Conservation (phyloP, 2,329 filamentous ascomycete genomes). For the Penicillium sp. region DNA sequence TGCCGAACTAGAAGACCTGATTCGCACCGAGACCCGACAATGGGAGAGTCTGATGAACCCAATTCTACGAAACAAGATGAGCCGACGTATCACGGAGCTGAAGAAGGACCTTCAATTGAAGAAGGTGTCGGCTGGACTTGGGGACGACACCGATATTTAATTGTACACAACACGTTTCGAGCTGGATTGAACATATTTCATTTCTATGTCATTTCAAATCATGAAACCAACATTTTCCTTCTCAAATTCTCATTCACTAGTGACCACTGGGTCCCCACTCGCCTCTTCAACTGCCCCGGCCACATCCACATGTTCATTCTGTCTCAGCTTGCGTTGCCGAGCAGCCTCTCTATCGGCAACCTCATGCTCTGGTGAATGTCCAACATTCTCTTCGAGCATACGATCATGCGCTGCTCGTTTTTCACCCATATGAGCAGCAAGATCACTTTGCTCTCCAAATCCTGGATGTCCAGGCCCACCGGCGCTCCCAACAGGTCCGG, state of each 20-base stretch:
- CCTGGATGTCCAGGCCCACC: slow-evolving; percentile 29
- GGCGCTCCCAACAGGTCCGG: slow-evolving; percentile 33
- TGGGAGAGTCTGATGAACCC: slow-evolving; percentile 43
- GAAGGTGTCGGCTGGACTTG: slow-evolving; percentile 43
- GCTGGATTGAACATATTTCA: background rate
- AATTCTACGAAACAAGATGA: slow-evolving; percentile 45
- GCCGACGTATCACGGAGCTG: slow-evolving; percentile 44
- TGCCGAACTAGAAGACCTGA: slow-evolving; percentile 42
- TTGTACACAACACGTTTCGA: slow-evolving; percentile 1
- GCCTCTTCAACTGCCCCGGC: slow-evolving; percentile 26
- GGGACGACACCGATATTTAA: slow-evolving; percentile 33
- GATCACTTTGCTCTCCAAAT: slow-evolving; percentile 33
- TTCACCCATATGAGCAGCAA: slow-evolving; percentile 33
- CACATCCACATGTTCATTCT: slow-evolving; percentile 31
- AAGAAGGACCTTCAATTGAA: slow-evolving; percentile 47
- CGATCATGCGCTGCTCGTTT: slow-evolving; percentile 37
- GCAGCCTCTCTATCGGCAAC: slow-evolving; percentile 26
- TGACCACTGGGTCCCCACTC: slow-evolving; percentile 29
- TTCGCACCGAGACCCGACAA: slow-evolving; percentile 38
- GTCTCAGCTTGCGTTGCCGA: slow-evolving; percentile 27
- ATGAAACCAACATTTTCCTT: background rate
- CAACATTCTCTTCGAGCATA: slow-evolving; percentile 29
- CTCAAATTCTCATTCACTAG: background rate
- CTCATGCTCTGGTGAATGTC: slow-evolving; percentile 21
- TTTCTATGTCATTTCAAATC: background rate